Base-by-base conservation (phyloP, 306 rosid genomes). In the Cucumis hystrix region DNA sequence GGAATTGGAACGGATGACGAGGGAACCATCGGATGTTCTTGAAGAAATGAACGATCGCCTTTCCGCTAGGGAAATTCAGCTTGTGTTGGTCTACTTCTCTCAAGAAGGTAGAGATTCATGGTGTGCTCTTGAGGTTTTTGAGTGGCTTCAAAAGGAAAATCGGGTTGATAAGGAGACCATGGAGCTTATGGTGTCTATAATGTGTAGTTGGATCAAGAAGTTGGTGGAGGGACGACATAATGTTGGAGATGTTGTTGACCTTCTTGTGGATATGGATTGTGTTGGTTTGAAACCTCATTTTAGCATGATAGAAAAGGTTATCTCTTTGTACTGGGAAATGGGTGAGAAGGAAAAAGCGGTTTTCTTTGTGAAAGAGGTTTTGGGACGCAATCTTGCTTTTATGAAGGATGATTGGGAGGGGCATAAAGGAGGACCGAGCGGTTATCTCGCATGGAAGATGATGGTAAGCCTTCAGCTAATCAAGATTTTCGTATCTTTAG, bases 361-460 rank as follows among this genome's bases (percentile, higher is more conserved):
- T 64, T 68, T 68, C 78, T 92, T 95, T 80, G 97, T 92, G 72
- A 89, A 95, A 63, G 97, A 92, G 78, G 89, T 95, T 73, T 80
- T 92, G 86, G 81, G 88, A 79, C 91, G 97, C 4, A 83, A 92
- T 33, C 85, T 92, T 83, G 82, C 85, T 10, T 80, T 69, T 75
- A 73, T 79, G 18, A 86, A 78, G 55, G 93, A 83, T 25, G 86
- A 78, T 76, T 72, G 83, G 20, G 87, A 88, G 37, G 95, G 91
- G 21, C 89, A 84, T 60, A 92, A 89, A 79, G 98, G 97, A 77
- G 98, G 97, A 40, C 96, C 97, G 54, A 92, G 96, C 17, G 98
- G 98, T 10, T 95, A 90, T 86, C 97, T 95, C 81, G 97, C 96
- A 84, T 95, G 98, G 98, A 95, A 92, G 85, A 95, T 95, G 98